Conservation (phyloP, 2,329 filamentous ascomycete species). For the Trichoderma citrinoviride region DNA sequence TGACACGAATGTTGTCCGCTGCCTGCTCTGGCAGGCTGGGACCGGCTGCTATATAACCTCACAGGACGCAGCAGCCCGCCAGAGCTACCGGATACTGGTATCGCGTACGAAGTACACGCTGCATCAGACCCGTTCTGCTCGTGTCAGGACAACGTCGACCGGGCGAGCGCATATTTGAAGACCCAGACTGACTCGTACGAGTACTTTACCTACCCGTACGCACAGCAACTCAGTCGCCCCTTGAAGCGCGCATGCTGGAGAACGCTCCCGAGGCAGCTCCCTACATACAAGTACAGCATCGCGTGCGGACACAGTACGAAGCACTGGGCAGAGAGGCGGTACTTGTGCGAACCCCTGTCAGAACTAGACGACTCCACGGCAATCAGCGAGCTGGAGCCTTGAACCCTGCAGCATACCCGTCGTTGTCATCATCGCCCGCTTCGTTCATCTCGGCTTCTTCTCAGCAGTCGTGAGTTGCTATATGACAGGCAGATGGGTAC, state of each 20-base stretch:
- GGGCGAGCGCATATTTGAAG: not conserved
- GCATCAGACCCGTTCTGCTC: not conserved
- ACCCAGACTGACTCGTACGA: not conserved
- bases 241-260: not conserved
- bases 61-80: not conserved
- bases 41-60: not conserved
- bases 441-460: slow-evolving; percentile 17
- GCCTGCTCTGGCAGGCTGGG: not conserved
- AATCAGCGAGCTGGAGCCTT: slow-evolving; percentile 16
- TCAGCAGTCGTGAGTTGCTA: slow-evolving; percentile 6
- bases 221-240: not conserved
- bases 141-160: not conserved
- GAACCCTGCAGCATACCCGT: slow-evolving; percentile 9
- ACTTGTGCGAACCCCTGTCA: not conserved
- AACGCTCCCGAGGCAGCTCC: not conserved
- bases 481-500: slow-evolving; percentile 3
- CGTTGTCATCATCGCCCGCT: slow-evolving; percentile 14
- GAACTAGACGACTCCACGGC: slow-evolving; percentile 9
- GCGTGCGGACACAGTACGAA: not conserved
- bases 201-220: too few species aligned
- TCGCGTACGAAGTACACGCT: not conserved
- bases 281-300: not conserved
- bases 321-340: not conserved
- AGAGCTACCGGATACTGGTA: not conserved
- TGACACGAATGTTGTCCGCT: not conserved